These are phyloP conservation scores for Gastrolobium villosum DNA, from an alignment of 306 rosid genomes.

Conservation along the genomic window DNA sequence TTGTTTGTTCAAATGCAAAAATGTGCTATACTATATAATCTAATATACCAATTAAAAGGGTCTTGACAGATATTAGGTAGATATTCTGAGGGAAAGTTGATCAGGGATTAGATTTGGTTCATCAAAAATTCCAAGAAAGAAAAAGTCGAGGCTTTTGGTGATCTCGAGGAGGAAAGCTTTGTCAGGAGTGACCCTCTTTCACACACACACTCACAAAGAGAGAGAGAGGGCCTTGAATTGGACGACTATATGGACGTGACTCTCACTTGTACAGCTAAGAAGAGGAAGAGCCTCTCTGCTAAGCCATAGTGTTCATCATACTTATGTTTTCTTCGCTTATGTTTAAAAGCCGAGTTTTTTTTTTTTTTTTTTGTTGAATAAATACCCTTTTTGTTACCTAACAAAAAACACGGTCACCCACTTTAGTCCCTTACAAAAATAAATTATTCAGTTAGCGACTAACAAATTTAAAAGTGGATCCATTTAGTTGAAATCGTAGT, in stretches of 20 bases:
- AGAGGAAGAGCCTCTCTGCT: constrained; percentile 35
- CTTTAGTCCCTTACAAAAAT: too few species aligned
- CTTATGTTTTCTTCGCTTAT: neutral
- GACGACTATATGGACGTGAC: constrained; percentile 56
- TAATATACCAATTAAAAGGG: constrained; percentile 35
- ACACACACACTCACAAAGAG: neutral
- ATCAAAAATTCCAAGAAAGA: constrained; percentile 54
- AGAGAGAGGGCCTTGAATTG: constrained; percentile 51
- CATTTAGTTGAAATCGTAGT: too few species aligned
- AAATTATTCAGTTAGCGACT: too few species aligned
- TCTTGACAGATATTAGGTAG: constrained; percentile 52
- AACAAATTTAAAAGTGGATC: too few species aligned
- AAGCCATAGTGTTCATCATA: constrained; percentile 33
- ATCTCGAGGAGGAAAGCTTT: constrained; percentile 66
- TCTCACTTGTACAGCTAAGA: constrained; percentile 31
- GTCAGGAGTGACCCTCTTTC: constrained; percentile 8
- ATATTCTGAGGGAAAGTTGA: constrained; percentile 55
- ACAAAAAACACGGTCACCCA: too few species aligned
- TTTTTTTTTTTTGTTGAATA: too few species aligned
- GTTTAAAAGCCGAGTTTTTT: too few species aligned
- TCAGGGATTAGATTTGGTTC: constrained; percentile 62
- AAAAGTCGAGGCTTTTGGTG: constrained; percentile 55
- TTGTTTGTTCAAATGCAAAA: constrained; percentile 23
- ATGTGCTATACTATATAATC: neutral
- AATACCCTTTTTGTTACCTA: too few species aligned